Percentiles rank a stretch among this genome's conserved stretches.
Conservation (phyloP, 352 stramenopile species). For the Globisporangium echinulatum region DNA sequence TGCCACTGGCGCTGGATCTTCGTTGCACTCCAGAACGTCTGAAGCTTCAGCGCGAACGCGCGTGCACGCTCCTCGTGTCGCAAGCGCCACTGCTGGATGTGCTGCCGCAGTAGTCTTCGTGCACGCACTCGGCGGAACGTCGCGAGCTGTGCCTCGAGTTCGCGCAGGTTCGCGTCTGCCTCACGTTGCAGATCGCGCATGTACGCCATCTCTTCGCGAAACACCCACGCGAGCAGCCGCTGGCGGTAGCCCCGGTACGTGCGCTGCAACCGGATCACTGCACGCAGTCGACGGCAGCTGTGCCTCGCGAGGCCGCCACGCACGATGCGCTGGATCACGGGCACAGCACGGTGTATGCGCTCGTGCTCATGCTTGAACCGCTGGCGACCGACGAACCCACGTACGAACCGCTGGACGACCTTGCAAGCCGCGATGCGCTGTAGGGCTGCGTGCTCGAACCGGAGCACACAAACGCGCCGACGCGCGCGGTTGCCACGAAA, state of each 20-base stretch:
- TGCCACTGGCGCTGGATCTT: slow-evolving; percentile 66
- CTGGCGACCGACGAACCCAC: slow-evolving; percentile 48
- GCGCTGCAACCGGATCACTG: slow-evolving; percentile 36
- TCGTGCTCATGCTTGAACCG: slow-evolving; percentile 27
- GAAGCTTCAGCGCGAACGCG: slow-evolving; percentile 30
- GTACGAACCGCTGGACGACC: slow-evolving; percentile 43
- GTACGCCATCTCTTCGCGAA: slow-evolving; percentile 55
- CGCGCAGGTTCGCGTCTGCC: slow-evolving; percentile 33
- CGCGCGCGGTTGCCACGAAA: slow-evolving; percentile 61
- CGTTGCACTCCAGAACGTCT: slow-evolving; percentile 33
- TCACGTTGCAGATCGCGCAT: slow-evolving; percentile 37
- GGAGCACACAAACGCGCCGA: slow-evolving; percentile 28
- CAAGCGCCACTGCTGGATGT: slow-evolving; percentile 37
- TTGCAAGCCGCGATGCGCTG: slow-evolving; percentile 24
- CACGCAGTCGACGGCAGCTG: slow-evolving; percentile 26
- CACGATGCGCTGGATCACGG: slow-evolving; percentile 48
- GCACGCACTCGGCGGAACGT: slow-evolving; percentile 45
- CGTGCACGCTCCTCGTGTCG: slow-evolving; percentile 23
- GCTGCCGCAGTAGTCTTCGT: slow-evolving; percentile 32
- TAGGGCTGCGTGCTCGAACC: slow-evolving; percentile 32
- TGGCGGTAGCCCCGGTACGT: slow-evolving; percentile 52
- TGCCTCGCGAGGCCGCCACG: slow-evolving; percentile 37
- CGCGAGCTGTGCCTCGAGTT: slow-evolving; percentile 39
- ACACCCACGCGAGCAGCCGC: slow-evolving; percentile 36
- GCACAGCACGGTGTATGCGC: slow-evolving; percentile 30